Evolutionary conservation across 306 rosid species (phyloP).

Genomic region (Pyrus communis): DNA sequence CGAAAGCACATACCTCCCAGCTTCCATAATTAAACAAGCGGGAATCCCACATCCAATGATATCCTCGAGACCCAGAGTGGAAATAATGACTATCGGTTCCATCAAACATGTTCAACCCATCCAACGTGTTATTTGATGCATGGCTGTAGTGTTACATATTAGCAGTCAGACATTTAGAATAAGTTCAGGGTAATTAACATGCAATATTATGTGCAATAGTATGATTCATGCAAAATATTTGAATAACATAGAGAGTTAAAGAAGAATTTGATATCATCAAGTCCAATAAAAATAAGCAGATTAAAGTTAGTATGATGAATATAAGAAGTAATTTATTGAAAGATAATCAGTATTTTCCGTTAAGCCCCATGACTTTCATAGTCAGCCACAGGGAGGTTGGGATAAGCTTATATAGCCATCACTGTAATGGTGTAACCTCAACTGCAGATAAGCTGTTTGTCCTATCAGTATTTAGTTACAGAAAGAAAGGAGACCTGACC

Average conservation of each 20-base stretch:
- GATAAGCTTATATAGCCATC: background rate
- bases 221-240: background rate
- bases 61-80: constrained; percentile 93
- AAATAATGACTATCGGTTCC: constrained; percentile 94
- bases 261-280: background rate
- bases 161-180: constrained; percentile 19
- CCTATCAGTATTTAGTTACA: background rate
- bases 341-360: background rate
- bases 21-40: constrained; percentile 99
- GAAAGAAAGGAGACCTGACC: background rate
- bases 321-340: background rate
- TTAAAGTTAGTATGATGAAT: background rate
- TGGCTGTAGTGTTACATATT: constrained; percentile 53
- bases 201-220: background rate
- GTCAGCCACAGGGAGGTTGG: background rate
- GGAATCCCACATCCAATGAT: constrained; percentile 99
- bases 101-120: constrained; percentile 96
- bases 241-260: background rate
- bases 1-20: constrained; percentile 81
- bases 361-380: background rate
- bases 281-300: background rate
- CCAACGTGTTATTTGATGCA: constrained; percentile 81
- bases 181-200: background rate
- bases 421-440: background rate
- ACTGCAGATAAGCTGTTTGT: background rate